Evolutionary conservation across 768 basidiomycete species (phyloP), one percentile per base, ranked within the genome.

Genomic region (Pisolithus microcarpus): DNA sequence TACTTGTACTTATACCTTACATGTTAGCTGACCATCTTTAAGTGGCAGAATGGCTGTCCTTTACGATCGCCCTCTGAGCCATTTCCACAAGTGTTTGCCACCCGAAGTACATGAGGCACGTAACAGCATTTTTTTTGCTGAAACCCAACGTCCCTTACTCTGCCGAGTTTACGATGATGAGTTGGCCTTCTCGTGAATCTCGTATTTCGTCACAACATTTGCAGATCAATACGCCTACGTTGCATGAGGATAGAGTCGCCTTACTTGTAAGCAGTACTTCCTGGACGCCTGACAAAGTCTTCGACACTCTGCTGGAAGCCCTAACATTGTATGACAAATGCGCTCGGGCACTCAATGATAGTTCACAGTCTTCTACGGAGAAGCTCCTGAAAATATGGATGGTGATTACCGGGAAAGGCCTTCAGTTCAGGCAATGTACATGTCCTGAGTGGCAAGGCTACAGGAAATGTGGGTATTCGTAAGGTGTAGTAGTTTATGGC

Each of bases 201-300:
- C 65, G 5, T 73, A 72, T 51, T 52, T 65, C 44, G 2, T 52
- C 58, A 7, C 49, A 39, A 18, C 56, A 61, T 39, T 48, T 51
- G 21, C 23, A 42, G 28, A 49, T 62, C 28, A 61, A 58, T 38
- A 65, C 72, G 59, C 81, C 86, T 5, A 60, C 61, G 16, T 66
- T 81, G 23, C 78, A 89, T 31, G 59, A 70, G 2, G 88, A 91
- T 55, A 75, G 94, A 50, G 91, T 92, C 4, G 93, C 91, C 1
- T 70, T 98, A 2, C 57, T 97, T 15, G 83, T 99, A 24, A 91
- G 89, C 21, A 90, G 90, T 57, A 99, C 96, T 1, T 92, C 89
- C 16, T 98, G 95, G 95, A 98, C 96, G 1, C 81, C 91, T 6
- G 96, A 99, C 61, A 96, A 99, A 65, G 93, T 97, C 65, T 97